Conservation (phyloP, 2,329 filamentous ascomycete species). For the Talaromyces sp. region DNA sequence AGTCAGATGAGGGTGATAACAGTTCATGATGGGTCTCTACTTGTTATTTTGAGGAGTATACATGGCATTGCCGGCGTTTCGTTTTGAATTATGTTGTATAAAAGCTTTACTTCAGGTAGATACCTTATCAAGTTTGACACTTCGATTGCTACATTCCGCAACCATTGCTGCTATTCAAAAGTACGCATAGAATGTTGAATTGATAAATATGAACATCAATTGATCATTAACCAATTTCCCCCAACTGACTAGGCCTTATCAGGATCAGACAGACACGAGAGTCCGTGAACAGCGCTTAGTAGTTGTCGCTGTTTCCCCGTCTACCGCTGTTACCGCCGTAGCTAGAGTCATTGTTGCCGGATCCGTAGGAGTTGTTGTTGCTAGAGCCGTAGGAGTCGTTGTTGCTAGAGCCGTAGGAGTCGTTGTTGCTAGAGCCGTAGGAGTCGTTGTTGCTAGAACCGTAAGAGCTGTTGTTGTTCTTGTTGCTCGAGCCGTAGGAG, state of each 20-base stretch:
- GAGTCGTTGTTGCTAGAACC: slow-evolving; percentile 7
- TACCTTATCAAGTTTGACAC: slow-evolving; percentile 8
- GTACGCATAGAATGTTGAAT: neutral
- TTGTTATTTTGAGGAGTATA: neutral
- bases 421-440: neutral
- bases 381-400: slow-evolving; percentile 8
- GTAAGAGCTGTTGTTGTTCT: slow-evolving; percentile 1
- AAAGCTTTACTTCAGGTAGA: slow-evolving; percentile 9
- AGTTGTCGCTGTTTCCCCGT: neutral
- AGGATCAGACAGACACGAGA: neutral
- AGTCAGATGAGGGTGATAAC: slow-evolving; percentile 22
- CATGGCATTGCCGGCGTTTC: slow-evolving; percentile 13
- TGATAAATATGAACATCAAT: neutral
- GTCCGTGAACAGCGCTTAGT: neutral
- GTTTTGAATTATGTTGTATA: slow-evolving; percentile 6
- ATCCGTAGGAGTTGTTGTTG: neutral
- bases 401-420: neutral
- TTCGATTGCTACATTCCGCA: neutral
- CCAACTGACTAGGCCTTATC: neutral
- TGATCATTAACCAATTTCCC: neutral
- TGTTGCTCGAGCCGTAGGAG: neutral
- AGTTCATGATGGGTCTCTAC: slow-evolving; percentile 1
- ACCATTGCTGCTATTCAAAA: neutral
- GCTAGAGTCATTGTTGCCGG: slow-evolving; percentile 2
- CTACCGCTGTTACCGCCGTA: neutral